phyloP scores from a whole-genome alignment of 345 rosid species.

The Triadica sebifera region DNA sequence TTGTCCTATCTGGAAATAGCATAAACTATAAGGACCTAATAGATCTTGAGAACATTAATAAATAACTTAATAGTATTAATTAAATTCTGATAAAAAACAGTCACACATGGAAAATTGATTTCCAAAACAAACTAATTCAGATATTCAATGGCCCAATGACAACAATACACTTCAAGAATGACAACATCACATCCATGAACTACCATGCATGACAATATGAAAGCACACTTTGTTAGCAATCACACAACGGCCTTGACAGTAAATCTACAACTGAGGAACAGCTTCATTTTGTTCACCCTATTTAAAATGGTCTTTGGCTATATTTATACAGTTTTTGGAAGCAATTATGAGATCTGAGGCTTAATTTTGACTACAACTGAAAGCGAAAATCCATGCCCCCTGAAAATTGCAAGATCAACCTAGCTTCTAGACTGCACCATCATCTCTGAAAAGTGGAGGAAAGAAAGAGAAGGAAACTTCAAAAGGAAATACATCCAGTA shows the following conservation, averaged over 20 bases:
- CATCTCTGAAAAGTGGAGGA: no score
- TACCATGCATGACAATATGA: background rate
- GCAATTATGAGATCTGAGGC: background rate
- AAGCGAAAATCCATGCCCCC: no score
- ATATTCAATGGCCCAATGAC: background rate
- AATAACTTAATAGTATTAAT: background rate
- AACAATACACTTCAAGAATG: background rate
- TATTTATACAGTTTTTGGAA: background rate
- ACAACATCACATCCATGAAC: background rate
- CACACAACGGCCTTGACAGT: background rate
- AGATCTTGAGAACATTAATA: background rate
- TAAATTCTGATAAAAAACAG: background rate
- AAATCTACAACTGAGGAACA: background rate
- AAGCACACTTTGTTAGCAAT: background rate
- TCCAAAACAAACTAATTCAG: background rate
- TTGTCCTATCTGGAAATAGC: slow-evolving; percentile 70
- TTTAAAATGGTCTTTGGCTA: background rate
- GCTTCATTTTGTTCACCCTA: background rate
- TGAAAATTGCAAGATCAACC: no score
- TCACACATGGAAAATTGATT: background rate
- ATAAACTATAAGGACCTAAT: slow-evolving; percentile 11
- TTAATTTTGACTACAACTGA: no score
- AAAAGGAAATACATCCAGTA: no score
- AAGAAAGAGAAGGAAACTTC: no score
- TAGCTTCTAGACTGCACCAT: no score